Evolutionary conservation across 2,329 filamentous ascomycete species (phyloP).

Genomic region (Neonectria sp.): DNA sequence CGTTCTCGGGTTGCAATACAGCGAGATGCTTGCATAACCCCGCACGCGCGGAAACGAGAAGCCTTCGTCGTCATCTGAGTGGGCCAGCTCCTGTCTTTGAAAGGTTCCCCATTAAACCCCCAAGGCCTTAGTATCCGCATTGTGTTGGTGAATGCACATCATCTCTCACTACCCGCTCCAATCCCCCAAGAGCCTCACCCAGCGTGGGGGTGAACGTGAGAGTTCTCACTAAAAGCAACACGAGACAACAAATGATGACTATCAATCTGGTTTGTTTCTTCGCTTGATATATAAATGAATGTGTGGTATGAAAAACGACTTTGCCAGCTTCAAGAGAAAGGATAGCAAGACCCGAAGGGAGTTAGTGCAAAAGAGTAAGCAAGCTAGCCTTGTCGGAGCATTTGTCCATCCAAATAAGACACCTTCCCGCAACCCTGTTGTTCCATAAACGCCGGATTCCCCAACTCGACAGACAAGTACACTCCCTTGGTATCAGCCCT

Average conservation of each 20-base stretch:
- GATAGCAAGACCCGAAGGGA: constrained; percentile 24
- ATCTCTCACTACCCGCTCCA: neutral
- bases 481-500: constrained; percentile 40
- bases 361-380: constrained; percentile 13
- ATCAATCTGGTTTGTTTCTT: constrained; percentile 17
- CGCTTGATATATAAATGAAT: constrained; percentile 23
- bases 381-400: neutral
- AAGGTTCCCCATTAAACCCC: neutral
- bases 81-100: neutral
- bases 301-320: constrained; percentile 22
- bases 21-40: constrained; percentile 38
- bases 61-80: constrained; percentile 18
- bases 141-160: neutral
- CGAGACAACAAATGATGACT: neutral
- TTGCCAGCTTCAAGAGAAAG: constrained; percentile 32
- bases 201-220: constrained; percentile 22
- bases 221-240: neutral
- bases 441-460: constrained; percentile 27
- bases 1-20: constrained; percentile 38
- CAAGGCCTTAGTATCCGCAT: neutral
- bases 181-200: constrained; percentile 15
- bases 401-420: constrained; percentile 6
- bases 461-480: constrained; percentile 27
- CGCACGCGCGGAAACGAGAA: constrained; percentile 29
- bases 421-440: neutral